Base-by-base conservation (phyloP, 1,284 basidiomycete genomes). In the Fomitopsis pinicola region DNA sequence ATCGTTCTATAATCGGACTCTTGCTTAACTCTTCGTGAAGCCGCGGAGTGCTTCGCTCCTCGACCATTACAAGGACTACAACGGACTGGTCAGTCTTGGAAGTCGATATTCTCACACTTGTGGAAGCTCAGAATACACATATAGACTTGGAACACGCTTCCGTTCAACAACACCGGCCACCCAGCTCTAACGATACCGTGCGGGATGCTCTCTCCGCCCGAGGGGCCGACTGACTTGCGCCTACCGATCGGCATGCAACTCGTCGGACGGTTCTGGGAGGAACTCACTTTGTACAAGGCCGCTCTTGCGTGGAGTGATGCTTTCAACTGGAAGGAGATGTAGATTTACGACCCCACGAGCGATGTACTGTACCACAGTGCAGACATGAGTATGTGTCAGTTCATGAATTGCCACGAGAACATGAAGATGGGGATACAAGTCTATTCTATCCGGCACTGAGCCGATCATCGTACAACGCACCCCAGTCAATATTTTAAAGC, bases 211-310 rank as follows among this genome's bases (percentile, higher is more conserved):
- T 56, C 73, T 0, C 68, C 72, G 3, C 62, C 63, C 17, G 71
- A 73, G 58, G 72, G 75, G 45, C 68, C 69, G 5, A 65, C 67
- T 5, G 58, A 57, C 19, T 67, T 72, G 30, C 66, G 62, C 17
- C 66, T 77, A 5, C 76, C 76, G 0, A 72, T 77, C 3, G 74
- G 75, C 2, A 69, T 76, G 70, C 76, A 77, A 69, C 67, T 77
- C 8, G 70, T 75, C 1, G 71, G 73, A 26, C 72, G 68, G 61
- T 68, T 64, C 55, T 72, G 69, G 60, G 67, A 65, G 55, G 76
- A 76, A 62, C 66, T 69, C 5, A 71, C 70, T 9, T 55, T 77
- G 33, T 77, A 76, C 66, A 70, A 71, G 10, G 72, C 71, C 2
- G 75, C 70, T 17, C 66, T 75, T 42, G 75, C 75, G 17, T 77